phyloP scores from a whole-genome alignment of 805 yeast genomes.

The Starmerella potacharoeniae region DNA sequence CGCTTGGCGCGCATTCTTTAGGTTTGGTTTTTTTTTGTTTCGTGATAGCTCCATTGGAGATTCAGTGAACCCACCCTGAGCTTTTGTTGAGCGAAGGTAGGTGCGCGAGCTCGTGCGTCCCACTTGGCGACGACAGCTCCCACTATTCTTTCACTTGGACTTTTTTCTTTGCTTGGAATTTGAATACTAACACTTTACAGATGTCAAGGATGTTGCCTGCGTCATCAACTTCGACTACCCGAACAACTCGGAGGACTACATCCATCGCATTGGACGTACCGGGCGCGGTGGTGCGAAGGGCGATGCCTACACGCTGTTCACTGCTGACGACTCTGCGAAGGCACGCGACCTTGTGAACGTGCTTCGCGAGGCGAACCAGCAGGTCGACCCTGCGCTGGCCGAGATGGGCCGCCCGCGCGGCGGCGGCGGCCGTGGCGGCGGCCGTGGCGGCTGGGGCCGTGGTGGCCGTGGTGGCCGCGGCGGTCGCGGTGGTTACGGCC shows the following conservation, averaged over 20 bases:
- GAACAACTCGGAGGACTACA: slow-evolving; percentile 95
- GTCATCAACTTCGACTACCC: slow-evolving; percentile 97
- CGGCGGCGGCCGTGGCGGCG: slow-evolving; percentile 40
- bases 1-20: background rate
- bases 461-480: slow-evolving; percentile 12
- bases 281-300: slow-evolving; percentile 98
- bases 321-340: slow-evolving; percentile 72
- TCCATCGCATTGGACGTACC: slow-evolving; percentile 97
- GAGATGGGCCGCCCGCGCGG: slow-evolving; percentile 65
- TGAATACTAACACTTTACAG: slow-evolving; percentile 35
- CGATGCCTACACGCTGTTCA: slow-evolving; percentile 90
- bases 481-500: slow-evolving; percentile 13
- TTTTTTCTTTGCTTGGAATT: background rate
- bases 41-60: background rate
- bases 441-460: slow-evolving; percentile 30
- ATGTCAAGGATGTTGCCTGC: slow-evolving; percentile 91
- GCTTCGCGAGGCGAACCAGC: slow-evolving; percentile 90
- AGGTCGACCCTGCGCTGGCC: slow-evolving; percentile 66
- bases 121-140: no score
- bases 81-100: background rate
- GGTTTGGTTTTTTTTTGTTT: background rate
- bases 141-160: background rate
- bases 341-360: slow-evolving; percentile 85
- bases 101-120: background rate
- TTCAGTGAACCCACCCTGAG: background rate